A percentile compares a stretch with the other conserved stretches of the same genome.
Conservation (phyloP, 2,329 filamentous ascomycete species). For the Curvularia lunata region DNA sequence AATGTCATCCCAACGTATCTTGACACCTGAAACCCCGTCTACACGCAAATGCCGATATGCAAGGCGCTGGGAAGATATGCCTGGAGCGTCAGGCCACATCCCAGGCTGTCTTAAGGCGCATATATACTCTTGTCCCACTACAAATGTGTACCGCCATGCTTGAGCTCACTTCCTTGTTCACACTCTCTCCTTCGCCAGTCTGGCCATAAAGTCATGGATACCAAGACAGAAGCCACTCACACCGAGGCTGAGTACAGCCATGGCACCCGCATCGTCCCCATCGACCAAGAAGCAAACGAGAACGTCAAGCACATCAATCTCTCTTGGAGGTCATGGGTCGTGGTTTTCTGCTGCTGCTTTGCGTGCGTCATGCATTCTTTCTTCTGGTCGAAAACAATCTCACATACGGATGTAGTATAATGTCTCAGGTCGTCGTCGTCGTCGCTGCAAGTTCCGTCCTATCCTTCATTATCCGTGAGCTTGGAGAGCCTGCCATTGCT, state of each 20-base stretch:
- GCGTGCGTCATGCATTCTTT: too few species aligned
- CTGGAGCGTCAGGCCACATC: conserved; percentile 2
- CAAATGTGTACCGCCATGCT: not conserved
- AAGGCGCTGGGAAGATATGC: conserved; percentile 5
- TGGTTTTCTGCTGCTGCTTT: conserved; percentile 60
- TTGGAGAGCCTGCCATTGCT: conserved; percentile 58
- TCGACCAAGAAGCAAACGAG: conserved; percentile 40
- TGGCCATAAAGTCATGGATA: conserved; percentile 22
- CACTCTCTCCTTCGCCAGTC: not conserved
- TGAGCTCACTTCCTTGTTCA: not conserved
- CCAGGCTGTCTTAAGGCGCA: conserved; percentile 2
- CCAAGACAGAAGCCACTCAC: conserved; percentile 24
- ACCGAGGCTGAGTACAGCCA: conserved; percentile 22
- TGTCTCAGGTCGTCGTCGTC: conserved; percentile 63
- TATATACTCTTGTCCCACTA: conserved; percentile 3
- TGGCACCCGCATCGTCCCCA: conserved; percentile 29
- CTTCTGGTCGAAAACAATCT: too few species aligned
- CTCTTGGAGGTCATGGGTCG: conserved; percentile 63
- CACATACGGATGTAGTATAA: conserved; percentile 43
- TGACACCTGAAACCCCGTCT: conserved; percentile 9
- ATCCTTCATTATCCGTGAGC: conserved; percentile 62
- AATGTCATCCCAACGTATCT: conserved; percentile 14
- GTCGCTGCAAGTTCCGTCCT: conserved; percentile 63
- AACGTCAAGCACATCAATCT: conserved; percentile 54
- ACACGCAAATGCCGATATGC: conserved; percentile 23